Evolutionary conservation across 352 stramenopile species (phyloP), one percentile per base, ranked within the genome.

Genomic region (Phytopythium cucurbitacearum): DNA sequence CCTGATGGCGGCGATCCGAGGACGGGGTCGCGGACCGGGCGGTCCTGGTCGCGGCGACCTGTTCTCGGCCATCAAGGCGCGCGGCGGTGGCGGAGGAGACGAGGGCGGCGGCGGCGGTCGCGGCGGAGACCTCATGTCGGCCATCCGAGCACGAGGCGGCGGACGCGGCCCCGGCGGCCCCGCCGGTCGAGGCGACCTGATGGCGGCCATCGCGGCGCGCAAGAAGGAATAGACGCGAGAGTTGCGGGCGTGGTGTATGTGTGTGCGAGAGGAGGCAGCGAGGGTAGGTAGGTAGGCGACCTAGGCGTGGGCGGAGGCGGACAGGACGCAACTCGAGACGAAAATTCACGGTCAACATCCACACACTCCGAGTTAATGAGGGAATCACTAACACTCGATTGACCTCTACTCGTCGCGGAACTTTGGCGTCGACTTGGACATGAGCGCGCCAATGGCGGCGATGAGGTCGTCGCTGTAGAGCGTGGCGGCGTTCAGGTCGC

Each of bases 391-490:
- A 35, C 16, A 7, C 10, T 44, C n/a, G 34, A 4, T 10, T 43
- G 41, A 11, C 42, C n/a, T 5, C 64, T 77, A 90, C 50, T 90
- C 80, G 44, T 86, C 53, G n/a, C 82, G 79, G 56, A 87, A 91
- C 32, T 52, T 79, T 5, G 80, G 67, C 54, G 68, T 71, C 15
- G 70, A 64, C 67, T 89, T 88, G 63, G 57, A 82, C 80, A 90
- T 82, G 51, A 86, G 51, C 0, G 76, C 76, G 48, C 64, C 56
- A n/a, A 95, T 87, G 33, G 87, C 86, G 57, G 80, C 64, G 13
- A 73, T 67, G 43, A 97, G 64, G 59, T 96, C 88, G 39, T 93
- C 80, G 39, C 84, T 95, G 65, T 93, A 82, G 12, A 97, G 69
- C 45, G 91, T 68, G 1, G 87, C 80, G 4, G 84, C 79, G 51